These are phyloP conservation scores for Elongisporangium senticosum DNA, from an alignment of 352 stramenopile genomes.

Conservation along the genomic window DNA sequence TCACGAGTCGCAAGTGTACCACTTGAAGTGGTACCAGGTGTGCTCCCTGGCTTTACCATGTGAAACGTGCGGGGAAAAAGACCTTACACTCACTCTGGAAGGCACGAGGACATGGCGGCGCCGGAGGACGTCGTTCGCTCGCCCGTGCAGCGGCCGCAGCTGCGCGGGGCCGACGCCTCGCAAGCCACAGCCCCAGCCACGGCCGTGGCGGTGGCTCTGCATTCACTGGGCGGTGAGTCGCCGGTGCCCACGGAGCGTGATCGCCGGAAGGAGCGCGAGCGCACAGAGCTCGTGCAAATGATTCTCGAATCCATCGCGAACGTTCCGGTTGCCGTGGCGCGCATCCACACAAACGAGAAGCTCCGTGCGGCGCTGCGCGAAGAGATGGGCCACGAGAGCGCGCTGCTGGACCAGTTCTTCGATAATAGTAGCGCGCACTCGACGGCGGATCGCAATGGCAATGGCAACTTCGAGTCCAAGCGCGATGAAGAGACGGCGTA, in stretches of 20 bases:
- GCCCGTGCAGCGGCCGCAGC: not conserved
- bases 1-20: constrained; percentile 3
- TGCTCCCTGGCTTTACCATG: not conserved
- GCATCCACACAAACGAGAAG: constrained; percentile 64
- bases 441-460: not conserved
- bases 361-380: constrained; percentile 49
- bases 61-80: not conserved
- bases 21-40: not conserved
- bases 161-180: not conserved
- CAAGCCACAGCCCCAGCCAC: not conserved
- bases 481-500: constrained; percentile 5
- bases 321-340: constrained; percentile 62
- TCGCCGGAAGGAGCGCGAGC: constrained; percentile 51
- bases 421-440: not conserved
- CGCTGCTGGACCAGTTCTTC: constrained; percentile 46
- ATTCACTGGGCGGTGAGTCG: not conserved
- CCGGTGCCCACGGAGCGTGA: constrained; percentile 24
- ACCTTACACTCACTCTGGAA: not conserved
- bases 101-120: not conserved
- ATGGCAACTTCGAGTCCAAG: constrained; percentile 1
- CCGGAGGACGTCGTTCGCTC: not conserved
- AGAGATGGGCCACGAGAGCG: constrained; percentile 49
- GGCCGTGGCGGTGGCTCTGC: not conserved
- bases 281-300: constrained; percentile 63
- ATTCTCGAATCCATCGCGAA: constrained; percentile 72